Conservation (phyloP, 441 rosid species). For the Bruguiera hainesii region DNA sequence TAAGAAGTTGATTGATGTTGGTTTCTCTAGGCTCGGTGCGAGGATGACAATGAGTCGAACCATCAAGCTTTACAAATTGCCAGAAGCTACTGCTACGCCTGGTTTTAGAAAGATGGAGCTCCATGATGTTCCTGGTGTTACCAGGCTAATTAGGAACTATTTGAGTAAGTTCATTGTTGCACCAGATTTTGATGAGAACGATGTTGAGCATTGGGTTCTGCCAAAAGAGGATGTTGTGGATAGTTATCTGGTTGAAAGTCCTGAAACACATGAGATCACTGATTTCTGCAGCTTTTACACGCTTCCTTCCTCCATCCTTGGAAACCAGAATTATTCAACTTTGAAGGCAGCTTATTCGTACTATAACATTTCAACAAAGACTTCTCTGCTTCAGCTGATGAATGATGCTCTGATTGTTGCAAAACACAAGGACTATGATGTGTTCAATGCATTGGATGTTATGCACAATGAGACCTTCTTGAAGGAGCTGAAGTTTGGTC, state of each 20-base stretch:
- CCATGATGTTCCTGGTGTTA: constrained; percentile 77
- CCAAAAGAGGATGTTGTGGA: constrained; percentile 71
- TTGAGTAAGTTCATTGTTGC: constrained; percentile 61
- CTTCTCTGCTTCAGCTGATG: constrained; percentile 84
- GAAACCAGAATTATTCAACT: constrained; percentile 59
- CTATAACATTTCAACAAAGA: constrained; percentile 68
- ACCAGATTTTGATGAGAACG: constrained; percentile 70
- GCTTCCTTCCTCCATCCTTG: constrained; percentile 80
- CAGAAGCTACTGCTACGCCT: constrained; percentile 63
- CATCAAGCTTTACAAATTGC: constrained; percentile 75
- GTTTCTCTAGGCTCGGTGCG: constrained; percentile 78
- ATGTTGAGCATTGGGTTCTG: constrained; percentile 84
- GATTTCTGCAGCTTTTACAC: constrained; percentile 93
- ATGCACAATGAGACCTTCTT: constrained; percentile 75
- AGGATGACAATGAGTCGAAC: constrained; percentile 96
- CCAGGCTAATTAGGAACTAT: constrained; percentile 60
- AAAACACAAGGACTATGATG: constrained; percentile 63
- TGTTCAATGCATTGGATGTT: constrained; percentile 78
- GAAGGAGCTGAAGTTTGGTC: constrained; percentile 81
- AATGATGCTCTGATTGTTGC: constrained; percentile 75
- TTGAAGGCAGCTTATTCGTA: constrained; percentile 86
- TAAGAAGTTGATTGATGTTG: constrained; percentile 86
- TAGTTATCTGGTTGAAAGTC: constrained; percentile 72
- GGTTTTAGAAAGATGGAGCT: constrained; percentile 85
- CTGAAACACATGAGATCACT: constrained; percentile 71